These are phyloP conservation scores for Microcos paniculata DNA, from an alignment of 345 rosid genomes.

Conservation along the genomic window DNA sequence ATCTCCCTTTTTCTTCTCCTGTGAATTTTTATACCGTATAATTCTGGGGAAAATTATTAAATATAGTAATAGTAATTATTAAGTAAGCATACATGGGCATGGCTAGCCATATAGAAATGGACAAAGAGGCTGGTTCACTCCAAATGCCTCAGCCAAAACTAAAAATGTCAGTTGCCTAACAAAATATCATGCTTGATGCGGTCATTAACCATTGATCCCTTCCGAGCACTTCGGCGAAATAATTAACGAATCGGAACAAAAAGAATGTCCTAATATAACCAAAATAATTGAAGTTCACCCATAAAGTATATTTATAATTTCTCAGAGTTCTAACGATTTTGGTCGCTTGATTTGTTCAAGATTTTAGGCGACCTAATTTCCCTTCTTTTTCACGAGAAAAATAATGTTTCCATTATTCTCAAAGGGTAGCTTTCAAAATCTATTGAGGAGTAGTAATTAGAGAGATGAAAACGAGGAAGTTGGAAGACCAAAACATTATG, in stretches of 20 bases:
- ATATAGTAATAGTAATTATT: too few relatives aligned
- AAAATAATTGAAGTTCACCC: neutral
- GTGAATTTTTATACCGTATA: too few relatives aligned
- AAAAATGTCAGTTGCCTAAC: neutral
- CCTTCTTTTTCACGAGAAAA: neutral
- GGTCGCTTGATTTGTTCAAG: neutral
- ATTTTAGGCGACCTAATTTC: neutral
- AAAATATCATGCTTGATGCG: neutral
- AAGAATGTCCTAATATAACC: too few relatives aligned
- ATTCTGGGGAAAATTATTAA: too few relatives aligned
- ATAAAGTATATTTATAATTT: neutral
- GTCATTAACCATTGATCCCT: neutral
- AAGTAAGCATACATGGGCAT: too few relatives aligned
- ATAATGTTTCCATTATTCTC: neutral
- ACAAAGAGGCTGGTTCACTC: neutral
- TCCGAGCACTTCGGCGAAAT: conserved; percentile 22
- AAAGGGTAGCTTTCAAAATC: neutral
- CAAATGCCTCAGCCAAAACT: neutral
- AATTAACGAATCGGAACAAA: neutral
- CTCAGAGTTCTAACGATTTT: neutral
- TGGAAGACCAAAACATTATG: too few relatives aligned
- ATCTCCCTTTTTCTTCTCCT: too few relatives aligned
- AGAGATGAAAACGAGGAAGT: too few relatives aligned
- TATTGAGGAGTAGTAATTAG: too few relatives aligned
- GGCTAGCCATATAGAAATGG: neutral